Evolutionary conservation across 495 filamentous ascomycete genomes (phyloP).

Genomic region (Hyaloscypha finlandica): DNA sequence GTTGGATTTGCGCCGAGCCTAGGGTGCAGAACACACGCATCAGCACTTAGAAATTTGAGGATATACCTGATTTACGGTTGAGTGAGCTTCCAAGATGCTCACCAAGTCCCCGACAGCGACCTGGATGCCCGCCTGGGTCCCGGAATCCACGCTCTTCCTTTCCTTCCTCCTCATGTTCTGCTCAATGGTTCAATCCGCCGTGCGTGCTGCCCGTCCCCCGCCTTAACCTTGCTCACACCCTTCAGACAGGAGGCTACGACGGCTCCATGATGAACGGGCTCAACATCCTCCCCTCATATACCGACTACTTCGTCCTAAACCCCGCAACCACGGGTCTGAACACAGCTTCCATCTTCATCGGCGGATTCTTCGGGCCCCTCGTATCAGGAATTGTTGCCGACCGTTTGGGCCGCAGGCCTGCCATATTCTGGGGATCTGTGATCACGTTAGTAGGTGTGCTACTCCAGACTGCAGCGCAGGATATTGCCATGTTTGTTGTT

Average conservation of each 20-base stretch:
- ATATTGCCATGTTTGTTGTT: slow-evolving; percentile 47
- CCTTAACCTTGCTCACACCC: slow-evolving; percentile 16
- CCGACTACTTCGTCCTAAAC: slow-evolving; percentile 51
- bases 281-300: slow-evolving; percentile 53
- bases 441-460: slow-evolving; percentile 48
- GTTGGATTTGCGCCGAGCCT: not conserved
- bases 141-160: slow-evolving; percentile 44
- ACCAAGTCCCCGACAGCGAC: slow-evolving; percentile 44
- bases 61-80: not conserved
- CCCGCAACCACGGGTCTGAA: slow-evolving; percentile 24
- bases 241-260: slow-evolving; percentile 50
- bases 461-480: slow-evolving; percentile 50
- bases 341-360: slow-evolving; percentile 32
- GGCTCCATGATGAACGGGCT: slow-evolving; percentile 55
- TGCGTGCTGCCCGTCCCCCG: slow-evolving; percentile 24
- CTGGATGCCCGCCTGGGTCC: slow-evolving; percentile 56
- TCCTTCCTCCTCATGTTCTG: slow-evolving; percentile 46
- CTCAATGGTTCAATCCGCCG: slow-evolving; percentile 49
- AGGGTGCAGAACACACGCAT: not conserved
- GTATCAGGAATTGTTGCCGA: slow-evolving; percentile 25
- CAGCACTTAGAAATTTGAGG: not conserved
- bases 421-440: slow-evolving; percentile 46
- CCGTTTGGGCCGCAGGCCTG: slow-evolving; percentile 42
- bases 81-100: slow-evolving; percentile 32
- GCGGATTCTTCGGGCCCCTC: slow-evolving; percentile 26